phyloP scores from a whole-genome alignment of 2,329 filamentous ascomycete species.

The Colletotrichum navitas region DNA sequence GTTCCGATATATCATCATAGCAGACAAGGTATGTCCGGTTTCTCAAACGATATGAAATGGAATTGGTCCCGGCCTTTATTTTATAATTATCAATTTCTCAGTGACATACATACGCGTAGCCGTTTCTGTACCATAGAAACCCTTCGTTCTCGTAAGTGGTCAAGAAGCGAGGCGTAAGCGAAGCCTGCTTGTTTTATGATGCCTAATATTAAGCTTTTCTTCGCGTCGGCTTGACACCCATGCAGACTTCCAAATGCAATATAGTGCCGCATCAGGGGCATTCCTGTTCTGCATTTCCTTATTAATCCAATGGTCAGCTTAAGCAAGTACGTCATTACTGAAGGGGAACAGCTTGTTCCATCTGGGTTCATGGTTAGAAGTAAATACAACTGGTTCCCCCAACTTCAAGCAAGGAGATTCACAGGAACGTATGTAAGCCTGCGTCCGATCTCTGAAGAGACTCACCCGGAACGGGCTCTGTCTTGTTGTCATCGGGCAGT shows the following conservation, averaged over 20 bases:
- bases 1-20: not conserved
- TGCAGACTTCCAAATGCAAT: too few relatives aligned
- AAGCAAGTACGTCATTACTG: not conserved
- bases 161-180: too few relatives aligned
- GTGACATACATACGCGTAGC: too few relatives aligned
- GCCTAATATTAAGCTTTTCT: too few relatives aligned
- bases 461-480: not conserved
- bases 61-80: not conserved
- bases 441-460: not conserved
- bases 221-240: too few relatives aligned
- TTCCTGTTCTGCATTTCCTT: not conserved
- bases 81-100: not conserved
- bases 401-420: not conserved
- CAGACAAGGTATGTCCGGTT: not conserved
- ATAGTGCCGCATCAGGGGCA: too few relatives aligned
- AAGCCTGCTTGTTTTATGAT: too few relatives aligned
- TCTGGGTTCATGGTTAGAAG: too few relatives aligned
- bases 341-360: too few relatives aligned
- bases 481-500: not conserved
- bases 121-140: too few relatives aligned
- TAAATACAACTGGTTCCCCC: not conserved
- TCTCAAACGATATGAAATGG: not conserved
- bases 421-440: not conserved
- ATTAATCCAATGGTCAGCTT: not conserved
- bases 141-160: too few relatives aligned